Evolutionary conservation across 768 basidiomycete species (phyloP), one percentile per base, ranked within the genome.

Genomic region (Rhizopogon vesiculosus): DNA sequence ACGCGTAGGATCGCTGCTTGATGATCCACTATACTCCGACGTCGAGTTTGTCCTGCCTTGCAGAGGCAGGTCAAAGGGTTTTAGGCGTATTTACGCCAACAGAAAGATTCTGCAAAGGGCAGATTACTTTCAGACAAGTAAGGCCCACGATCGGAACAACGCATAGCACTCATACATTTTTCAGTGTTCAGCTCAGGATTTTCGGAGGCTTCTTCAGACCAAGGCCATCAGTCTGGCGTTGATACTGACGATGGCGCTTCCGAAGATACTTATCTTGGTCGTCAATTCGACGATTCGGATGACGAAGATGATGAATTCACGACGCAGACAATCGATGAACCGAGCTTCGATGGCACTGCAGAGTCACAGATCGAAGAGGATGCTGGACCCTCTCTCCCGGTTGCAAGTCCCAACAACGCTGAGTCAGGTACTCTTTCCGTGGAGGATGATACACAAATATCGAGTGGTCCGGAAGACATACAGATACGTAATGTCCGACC

Each of bases 11-110:
- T 71, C 76, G 33, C 71, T 93, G 25, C 74, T 93, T 9, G 86
- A 93, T 61, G 88, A 93, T 62, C 87, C 87, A n/a, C 65, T 80
- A 12, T 93, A 93, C 62, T 91, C 91, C 6, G 91, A 94, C 62
- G 82, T 93, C 16, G 85, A 87, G 66, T 93, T 94, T 60, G 73
- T 92, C 18, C 72, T 93, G 31, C 87, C 88, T 0, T 71, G 72
- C 33, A 64, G 76, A 35, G 67, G 68, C 22, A 67, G 74, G 28
- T 71, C 72, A 15, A 68, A 70, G 22, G 75, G 71, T 42, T 60
- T 63, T 28, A 69, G 76, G 15, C 64, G 64, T 15, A 88, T 94
- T 59, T 88, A 82, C 66, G 91, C 91, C 1, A 82, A 83, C 43
- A 82, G 79, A 60, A 82, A 78, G 62, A 63, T 94, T 42, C 75